These are phyloP conservation scores for Rhododendron ovatum DNA, from an alignment of 148 eudicot genomes.

Conservation along the genomic window DNA sequence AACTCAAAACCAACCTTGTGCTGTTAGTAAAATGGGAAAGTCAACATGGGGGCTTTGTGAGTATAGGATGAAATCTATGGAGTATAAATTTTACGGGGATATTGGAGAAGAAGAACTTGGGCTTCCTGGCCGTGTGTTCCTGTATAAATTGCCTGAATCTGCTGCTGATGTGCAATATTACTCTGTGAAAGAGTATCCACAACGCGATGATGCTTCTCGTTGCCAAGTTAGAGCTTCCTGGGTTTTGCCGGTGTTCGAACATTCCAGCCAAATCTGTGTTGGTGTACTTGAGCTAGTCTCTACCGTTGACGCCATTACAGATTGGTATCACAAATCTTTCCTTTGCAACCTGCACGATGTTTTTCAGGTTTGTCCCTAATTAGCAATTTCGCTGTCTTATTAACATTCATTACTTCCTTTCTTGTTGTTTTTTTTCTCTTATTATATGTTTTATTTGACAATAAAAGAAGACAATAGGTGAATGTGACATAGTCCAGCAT, in stretches of 20 bases:
- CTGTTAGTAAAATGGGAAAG: not conserved
- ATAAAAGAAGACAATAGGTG: not conserved
- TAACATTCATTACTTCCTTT: not conserved
- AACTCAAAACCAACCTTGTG: not conserved
- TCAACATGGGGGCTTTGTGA: not conserved
- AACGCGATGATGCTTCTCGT: not conserved
- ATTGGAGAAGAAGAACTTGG: not conserved
- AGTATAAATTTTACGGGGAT: not conserved
- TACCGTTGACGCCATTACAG: not conserved
- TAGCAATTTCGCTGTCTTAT: not conserved
- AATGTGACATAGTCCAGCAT: not conserved
- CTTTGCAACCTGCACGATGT: not conserved
- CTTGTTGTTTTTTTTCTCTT: not conserved
- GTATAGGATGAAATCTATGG: not conserved
- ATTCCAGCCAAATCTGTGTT: not conserved
- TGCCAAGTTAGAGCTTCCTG: not conserved
- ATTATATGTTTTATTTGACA: not conserved
- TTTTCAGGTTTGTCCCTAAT: not conserved
- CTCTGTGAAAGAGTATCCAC: not conserved
- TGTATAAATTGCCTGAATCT: not conserved
- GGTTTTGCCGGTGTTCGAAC: not conserved
- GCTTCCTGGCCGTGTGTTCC: not conserved
- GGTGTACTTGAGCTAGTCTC: slow-evolving; percentile 3
- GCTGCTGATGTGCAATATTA: not conserved
- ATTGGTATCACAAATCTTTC: not conserved